Evolutionary conservation across 805 yeast species (phyloP).

Genomic region (Kurtzmaniella fragi): DNA sequence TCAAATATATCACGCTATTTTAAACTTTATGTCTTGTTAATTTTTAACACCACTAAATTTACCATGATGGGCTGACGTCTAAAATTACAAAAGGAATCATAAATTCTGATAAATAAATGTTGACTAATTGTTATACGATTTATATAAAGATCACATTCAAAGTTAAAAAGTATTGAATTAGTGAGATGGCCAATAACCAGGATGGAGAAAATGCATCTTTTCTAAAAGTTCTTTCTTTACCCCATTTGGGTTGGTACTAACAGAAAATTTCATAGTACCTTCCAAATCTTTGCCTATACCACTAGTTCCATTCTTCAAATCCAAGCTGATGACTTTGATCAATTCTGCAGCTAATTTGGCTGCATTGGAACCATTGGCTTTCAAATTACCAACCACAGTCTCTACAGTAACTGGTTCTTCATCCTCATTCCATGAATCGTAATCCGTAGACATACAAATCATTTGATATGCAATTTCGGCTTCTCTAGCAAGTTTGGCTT

Average conservation of each 20-base stretch:
- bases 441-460: conserved; percentile 98
- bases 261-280: conserved; percentile 76
- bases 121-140: too few relatives aligned
- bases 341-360: conserved; percentile 67
- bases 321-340: conserved; percentile 61
- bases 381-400: conserved; percentile 85
- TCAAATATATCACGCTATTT: too few relatives aligned
- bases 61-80: too few relatives aligned
- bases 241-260: conserved; percentile 71
- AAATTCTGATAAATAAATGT: too few relatives aligned
- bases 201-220: conserved; percentile 83
- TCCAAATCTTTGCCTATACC: conserved; percentile 62
- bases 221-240: conserved; percentile 67
- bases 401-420: conserved; percentile 99
- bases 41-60: too few relatives aligned
- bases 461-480: conserved; percentile 96
- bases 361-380: conserved; percentile 85
- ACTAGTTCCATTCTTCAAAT: conserved; percentile 46
- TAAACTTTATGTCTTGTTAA: too few relatives aligned
- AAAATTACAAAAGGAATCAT: too few relatives aligned
- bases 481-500: conserved; percentile 93
- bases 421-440: conserved; percentile 95
- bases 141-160: too few relatives aligned
- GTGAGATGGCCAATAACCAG: conserved; percentile 77
- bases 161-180: conserved; percentile 1